Conservation (phyloP, 2,329 filamentous ascomycete species). For the Leptographium procerum region DNA sequence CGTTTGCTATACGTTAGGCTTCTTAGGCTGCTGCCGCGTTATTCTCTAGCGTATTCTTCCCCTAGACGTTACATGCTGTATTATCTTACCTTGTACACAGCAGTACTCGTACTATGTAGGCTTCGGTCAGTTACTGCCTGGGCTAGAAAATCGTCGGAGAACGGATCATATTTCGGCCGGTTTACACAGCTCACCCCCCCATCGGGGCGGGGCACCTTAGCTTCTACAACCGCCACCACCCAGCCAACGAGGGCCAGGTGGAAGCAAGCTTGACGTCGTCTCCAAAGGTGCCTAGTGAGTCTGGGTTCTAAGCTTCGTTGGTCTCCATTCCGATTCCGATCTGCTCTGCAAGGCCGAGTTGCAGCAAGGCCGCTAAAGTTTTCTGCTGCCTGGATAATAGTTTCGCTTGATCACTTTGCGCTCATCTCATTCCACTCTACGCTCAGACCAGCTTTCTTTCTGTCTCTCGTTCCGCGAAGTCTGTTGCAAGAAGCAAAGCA, state of each 20-base stretch:
- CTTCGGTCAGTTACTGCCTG: too few species aligned
- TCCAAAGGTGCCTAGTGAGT: conserved; percentile 8
- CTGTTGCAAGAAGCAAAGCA: not conserved
- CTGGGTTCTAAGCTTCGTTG: not conserved
- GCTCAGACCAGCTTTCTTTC: not conserved
- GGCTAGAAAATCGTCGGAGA: too few species aligned
- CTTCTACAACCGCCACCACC: too few species aligned
- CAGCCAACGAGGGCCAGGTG: too few species aligned
- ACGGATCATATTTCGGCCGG: conserved; percentile 6
- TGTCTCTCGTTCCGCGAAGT: too few species aligned
- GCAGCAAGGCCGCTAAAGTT: not conserved
- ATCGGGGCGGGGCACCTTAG: not conserved
- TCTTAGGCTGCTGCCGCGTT: not conserved
- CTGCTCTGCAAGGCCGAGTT: not conserved
- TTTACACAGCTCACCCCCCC: not conserved
- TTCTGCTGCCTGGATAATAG: not conserved
- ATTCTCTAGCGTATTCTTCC: conserved; percentile 5
- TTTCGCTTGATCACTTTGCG: not conserved
- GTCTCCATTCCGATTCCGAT: not conserved
- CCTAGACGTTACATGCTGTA: not conserved
- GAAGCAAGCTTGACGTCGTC: conserved; percentile 9
- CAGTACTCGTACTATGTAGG: too few species aligned
- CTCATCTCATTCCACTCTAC: not conserved
- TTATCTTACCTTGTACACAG: too few species aligned
- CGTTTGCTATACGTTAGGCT: not conserved